These are phyloP conservation scores for Polysphondylium violaceum DNA, from an alignment of 78 protist species.

Conservation along the genomic window DNA sequence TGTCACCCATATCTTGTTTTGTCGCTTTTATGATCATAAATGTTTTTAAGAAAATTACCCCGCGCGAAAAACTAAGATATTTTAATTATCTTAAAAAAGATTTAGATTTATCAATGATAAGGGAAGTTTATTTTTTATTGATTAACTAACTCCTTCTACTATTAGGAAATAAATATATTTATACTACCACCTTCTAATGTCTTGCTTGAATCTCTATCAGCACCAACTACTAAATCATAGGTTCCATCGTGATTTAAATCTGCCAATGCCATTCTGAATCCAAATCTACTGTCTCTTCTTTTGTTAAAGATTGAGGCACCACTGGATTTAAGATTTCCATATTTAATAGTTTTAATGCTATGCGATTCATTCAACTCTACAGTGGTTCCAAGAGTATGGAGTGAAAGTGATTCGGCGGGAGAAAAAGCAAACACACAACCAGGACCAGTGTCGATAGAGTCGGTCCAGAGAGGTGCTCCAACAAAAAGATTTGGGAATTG, in stretches of 20 bases:
- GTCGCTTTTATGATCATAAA: too few relatives aligned
- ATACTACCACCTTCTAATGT: constrained; percentile 40
- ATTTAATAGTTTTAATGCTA: background rate
- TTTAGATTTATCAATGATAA: too few relatives aligned
- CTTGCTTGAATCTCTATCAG: constrained; percentile 49
- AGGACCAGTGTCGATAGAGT: constrained; percentile 25
- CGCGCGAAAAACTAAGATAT: too few relatives aligned
- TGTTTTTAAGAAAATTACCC: too few relatives aligned
- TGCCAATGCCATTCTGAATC: constrained; percentile 23
- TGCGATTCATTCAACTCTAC: background rate
- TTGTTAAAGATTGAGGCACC: constrained; percentile 9
- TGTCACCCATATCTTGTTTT: too few relatives aligned
- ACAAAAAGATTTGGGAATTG: constrained; percentile 14
- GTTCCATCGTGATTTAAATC: constrained; percentile 58
- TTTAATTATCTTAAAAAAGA: too few relatives aligned
- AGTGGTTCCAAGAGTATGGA: background rate
- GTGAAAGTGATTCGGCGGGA: too few relatives aligned
- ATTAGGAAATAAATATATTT: constrained; percentile 26
- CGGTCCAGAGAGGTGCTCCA: constrained; percentile 69
- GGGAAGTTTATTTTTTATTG: too few relatives aligned
- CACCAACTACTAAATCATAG: constrained; percentile 37
- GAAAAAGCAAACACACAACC: constrained; percentile 32
- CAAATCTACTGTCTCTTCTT: constrained; percentile 51
- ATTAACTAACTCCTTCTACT: too few relatives aligned
- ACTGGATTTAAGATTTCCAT: background rate